Base-by-base conservation (phyloP, 192 early-diverging fungal genomes). In the Rhizoclosmatium sp. region DNA sequence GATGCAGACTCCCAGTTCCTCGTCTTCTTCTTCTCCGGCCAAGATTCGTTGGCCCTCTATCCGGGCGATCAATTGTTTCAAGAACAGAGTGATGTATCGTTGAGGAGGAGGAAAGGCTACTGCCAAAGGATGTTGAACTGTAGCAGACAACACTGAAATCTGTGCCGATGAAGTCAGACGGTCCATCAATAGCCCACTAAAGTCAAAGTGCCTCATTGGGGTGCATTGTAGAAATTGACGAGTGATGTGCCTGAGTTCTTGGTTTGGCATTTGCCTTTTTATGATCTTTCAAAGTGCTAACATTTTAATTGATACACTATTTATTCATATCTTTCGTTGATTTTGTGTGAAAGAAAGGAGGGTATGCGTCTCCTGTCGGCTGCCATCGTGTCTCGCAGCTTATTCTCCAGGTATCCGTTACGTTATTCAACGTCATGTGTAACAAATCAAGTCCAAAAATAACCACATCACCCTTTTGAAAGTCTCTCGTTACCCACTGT, bases 311-410 rank as follows among this genome's bases (percentile, higher is more conserved):
- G 51, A 54, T 54, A 16, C 31, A 1, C 51, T 54, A 54, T 12
- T 54, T 12, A 54, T 12, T 54, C 16, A 54, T 12, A 54, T 54
- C 9, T 54, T 12, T 54, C 16, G 9, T 12, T 54, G 1, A 54
- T 40, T 44, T 68, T 47, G 14, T 23, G 40, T 78, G 45, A 58
- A 78, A 78, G 40, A 65, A 78, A 14, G 76, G 76, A 2, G 76
- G 76, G n/a, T 68, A 78, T 42, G 65, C n/a, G 51, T 78, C 76
- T 4, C 49, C 62, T 39, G 76, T 66, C 44, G 76, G 76, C 65
- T 78, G 76, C 86, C 86, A 87, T 31, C 86, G 58, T 39, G 84
- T 85, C 83, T 87, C 86, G 54, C 82, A 84, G 47, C 79, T 83
- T 7, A 87, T 68, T 60, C 86, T 61, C 84, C 83, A 85, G 2